Conservation (phyloP, 495 filamentous ascomycete genomes). For the Daldinia vernicosa region DNA sequence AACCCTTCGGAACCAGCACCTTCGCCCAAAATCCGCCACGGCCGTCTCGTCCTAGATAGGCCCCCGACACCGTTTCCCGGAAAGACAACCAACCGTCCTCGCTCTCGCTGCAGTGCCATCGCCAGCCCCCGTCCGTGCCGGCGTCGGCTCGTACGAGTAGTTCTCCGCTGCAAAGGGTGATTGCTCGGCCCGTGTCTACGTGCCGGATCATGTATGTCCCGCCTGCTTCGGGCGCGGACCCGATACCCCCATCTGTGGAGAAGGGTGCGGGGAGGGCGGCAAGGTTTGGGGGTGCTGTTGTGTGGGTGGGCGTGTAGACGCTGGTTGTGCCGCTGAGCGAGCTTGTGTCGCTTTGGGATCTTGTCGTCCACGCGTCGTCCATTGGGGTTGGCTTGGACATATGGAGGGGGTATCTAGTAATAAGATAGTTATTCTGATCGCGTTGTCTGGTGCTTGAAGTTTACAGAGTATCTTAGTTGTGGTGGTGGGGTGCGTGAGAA, state of each 20-base stretch:
- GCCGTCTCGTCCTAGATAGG: not conserved
- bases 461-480: not conserved
- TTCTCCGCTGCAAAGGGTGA: not conserved
- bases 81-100: slow-evolving; percentile 3
- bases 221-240: slow-evolving; percentile 7
- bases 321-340: not conserved
- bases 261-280: not conserved
- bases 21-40: not conserved
- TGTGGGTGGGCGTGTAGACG: slow-evolving; percentile 1
- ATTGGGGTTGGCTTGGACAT: not conserved
- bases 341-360: not conserved
- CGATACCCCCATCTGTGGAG: not conserved
- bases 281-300: not conserved
- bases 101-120: slow-evolving; percentile 12
- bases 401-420: not conserved
- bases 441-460: not conserved
- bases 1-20: not conserved
- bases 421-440: not conserved
- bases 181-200: not conserved
- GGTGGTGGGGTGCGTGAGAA: not conserved
- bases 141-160: not conserved
- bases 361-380: not conserved
- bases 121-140: slow-evolving; percentile 9
- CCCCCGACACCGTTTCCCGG: slow-evolving; percentile 7
- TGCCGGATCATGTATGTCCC: slow-evolving; percentile 12